phyloP scores from a whole-genome alignment of 768 basidiomycete genomes.

The Macrolepiota fuliginosa region DNA sequence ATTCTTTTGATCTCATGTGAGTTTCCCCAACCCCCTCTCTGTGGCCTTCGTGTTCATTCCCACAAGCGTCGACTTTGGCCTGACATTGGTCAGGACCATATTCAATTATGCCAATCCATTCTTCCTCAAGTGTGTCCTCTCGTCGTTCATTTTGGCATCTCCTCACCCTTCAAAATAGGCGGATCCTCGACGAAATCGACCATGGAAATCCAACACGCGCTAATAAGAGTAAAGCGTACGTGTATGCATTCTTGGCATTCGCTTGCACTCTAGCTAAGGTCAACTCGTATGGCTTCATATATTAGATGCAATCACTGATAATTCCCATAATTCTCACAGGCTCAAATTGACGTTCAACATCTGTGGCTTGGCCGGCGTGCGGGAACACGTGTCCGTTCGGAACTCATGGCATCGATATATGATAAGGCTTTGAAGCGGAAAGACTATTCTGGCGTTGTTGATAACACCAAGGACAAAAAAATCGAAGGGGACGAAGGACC shows the following conservation, averaged over 20 bases:
- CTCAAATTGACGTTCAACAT: conserved; percentile 69
- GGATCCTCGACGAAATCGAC: conserved; percentile 59
- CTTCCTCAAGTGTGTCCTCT: conserved; percentile 65
- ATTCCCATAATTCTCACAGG: conserved; percentile 25
- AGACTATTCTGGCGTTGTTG: conserved; percentile 77
- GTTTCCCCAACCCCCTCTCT: conserved; percentile 1
- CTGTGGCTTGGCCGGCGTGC: conserved; percentile 80
- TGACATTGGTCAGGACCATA: conserved; percentile 67
- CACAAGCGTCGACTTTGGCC: conserved; percentile 54
- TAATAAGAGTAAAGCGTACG: conserved; percentile 63
- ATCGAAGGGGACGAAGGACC: conserved; percentile 23
- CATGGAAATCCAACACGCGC: conserved; percentile 12
- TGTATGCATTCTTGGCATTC: conserved; percentile 78
- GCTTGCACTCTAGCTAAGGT: conserved; percentile 56
- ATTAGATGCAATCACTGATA: not conserved
- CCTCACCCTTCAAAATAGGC: conserved; percentile 25
- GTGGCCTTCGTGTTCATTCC: not conserved
- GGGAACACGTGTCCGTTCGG: conserved; percentile 64
- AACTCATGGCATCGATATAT: conserved; percentile 85
- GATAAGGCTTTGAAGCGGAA: conserved; percentile 84
- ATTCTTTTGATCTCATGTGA: conserved; percentile 45
- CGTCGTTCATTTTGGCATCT: conserved; percentile 5
- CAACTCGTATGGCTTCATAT: not conserved
- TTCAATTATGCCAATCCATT: conserved; percentile 83
- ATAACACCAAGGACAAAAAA: conserved; percentile 39